These are phyloP conservation scores for Calonectria multiphialidica DNA, from an alignment of 2,329 filamentous ascomycete genomes.

Conservation along the genomic window DNA sequence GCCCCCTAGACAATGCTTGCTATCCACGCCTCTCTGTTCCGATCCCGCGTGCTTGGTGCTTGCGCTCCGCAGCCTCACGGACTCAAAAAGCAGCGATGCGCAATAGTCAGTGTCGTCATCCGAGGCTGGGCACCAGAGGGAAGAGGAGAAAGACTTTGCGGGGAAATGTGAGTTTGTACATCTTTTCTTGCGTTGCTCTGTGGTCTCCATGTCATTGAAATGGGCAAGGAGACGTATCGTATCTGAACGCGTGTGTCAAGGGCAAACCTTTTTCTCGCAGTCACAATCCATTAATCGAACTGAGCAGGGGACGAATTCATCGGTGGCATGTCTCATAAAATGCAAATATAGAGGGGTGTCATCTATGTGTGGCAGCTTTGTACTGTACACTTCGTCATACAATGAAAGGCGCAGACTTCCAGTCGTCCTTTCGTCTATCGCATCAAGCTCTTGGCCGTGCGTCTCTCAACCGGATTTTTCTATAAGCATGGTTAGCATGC, in stretches of 20 bases:
- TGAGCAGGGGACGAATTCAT: neutral
- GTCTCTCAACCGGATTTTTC: conserved; percentile 9
- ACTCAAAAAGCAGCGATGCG: conserved; percentile 1
- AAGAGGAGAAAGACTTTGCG: neutral
- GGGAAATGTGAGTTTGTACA: conserved; percentile 17
- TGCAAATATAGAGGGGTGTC: conserved; percentile 40
- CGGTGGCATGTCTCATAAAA: neutral
- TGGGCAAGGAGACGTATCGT: conserved; percentile 72
- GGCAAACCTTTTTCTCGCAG: neutral
- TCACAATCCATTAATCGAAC: neutral
- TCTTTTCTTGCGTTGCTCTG: conserved; percentile 71
- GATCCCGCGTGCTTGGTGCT: conserved; percentile 44
- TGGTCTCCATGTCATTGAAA: conserved; percentile 68
- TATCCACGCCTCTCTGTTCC: conserved; percentile 11
- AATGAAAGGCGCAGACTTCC: conserved; percentile 17
- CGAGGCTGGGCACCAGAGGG: conserved; percentile 3
- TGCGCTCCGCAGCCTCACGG: conserved; percentile 42
- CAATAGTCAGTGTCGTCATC: conserved; percentile 6
- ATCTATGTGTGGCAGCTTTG: conserved; percentile 42
- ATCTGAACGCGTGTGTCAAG: conserved; percentile 65
- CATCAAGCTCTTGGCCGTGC: conserved; percentile 8
- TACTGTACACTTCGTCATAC: conserved; percentile 43
- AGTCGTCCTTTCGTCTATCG: conserved; percentile 23
- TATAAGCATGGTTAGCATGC: conserved; percentile 21
- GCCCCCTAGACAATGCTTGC: conserved; percentile 10